Percentiles rank a stretch among this genome's conserved stretches.
Conservation (phyloP, 1,284 basidiomycete species). For the Coniferiporia sulphurascens region DNA sequence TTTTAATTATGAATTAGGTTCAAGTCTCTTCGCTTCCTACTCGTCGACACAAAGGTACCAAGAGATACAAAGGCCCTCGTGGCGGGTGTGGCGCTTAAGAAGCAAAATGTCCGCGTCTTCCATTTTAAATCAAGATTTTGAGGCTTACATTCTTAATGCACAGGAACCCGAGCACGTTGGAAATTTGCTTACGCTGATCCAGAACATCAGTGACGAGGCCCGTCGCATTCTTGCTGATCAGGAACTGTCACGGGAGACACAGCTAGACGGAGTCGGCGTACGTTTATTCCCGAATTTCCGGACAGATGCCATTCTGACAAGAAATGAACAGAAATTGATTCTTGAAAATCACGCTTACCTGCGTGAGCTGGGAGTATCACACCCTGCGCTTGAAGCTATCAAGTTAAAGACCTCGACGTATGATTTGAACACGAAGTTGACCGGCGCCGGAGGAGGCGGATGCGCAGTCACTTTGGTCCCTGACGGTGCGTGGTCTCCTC, state of each 20-base stretch:
- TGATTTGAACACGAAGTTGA: conserved; percentile 89
- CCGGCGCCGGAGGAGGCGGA: conserved; percentile 98
- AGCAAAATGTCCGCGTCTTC: conserved; percentile 47
- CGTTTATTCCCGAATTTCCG: conserved; percentile 25
- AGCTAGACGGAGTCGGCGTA: conserved; percentile 60
- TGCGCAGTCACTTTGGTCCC: conserved; percentile 95
- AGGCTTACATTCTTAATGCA: conserved; percentile 8
- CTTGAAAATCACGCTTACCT: conserved; percentile 88
- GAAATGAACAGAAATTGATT: conserved; percentile 59
- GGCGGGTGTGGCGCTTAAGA: conserved; percentile 78
- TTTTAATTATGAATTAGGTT: conserved; percentile 37
- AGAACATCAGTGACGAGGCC: conserved; percentile 79
- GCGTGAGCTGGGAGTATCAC: conserved; percentile 88
- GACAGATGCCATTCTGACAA: conserved; percentile 5
- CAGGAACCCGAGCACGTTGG: conserved; percentile 79
- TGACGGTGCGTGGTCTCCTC: conserved; percentile 51
- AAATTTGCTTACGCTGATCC: conserved; percentile 71
- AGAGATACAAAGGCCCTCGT: conserved; percentile 95
- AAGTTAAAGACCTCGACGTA: conserved; percentile 69
- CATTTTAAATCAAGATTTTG: conserved; percentile 15
- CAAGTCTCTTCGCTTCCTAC: conserved; percentile 71
- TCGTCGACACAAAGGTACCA: conserved; percentile 91
- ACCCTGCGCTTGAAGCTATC: conserved; percentile 84
- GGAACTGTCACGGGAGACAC: conserved; percentile 56
- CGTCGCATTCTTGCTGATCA: conserved; percentile 69